Percentiles rank a stretch among this genome's conserved stretches.
These are phyloP conservation scores for Eucalyptus coolabah DNA, from an alignment of 345 rosid species.

Conservation along the genomic window DNA sequence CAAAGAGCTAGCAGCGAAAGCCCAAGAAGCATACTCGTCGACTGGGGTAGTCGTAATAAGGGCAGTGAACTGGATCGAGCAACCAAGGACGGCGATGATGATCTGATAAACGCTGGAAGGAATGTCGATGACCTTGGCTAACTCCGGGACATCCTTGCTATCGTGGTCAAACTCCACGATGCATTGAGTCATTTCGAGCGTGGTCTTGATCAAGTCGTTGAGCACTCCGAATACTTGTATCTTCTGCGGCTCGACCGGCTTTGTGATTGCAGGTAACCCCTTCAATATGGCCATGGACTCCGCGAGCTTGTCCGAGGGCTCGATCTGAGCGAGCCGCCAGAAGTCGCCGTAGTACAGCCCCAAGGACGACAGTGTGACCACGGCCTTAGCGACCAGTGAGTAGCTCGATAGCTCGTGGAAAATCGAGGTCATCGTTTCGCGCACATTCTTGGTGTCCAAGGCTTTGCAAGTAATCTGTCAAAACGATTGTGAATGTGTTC, in stretches of 20 bases:
- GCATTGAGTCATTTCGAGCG: background rate
- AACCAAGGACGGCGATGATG: background rate
- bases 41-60: background rate
- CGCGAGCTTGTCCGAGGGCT: background rate
- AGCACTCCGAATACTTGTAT: background rate
- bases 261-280: background rate
- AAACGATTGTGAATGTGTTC: background rate
- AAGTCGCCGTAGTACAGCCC: background rate
- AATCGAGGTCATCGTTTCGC: background rate
- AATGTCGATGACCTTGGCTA: background rate
- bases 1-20: background rate
- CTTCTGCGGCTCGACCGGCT: background rate
- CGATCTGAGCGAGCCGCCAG: constrained; percentile 4
- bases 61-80: background rate
- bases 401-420: background rate
- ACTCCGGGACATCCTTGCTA: background rate
- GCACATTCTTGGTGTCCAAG: background rate
- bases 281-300: background rate
- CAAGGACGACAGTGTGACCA: background rate
- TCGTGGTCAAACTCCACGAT: background rate
- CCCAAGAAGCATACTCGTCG: background rate
- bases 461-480: constrained; percentile 2
- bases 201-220: background rate
- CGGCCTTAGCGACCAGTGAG: background rate
- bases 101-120: background rate